Conservation (phyloP, 2,329 filamentous ascomycete genomes). For the Apiospora koreana region DNA sequence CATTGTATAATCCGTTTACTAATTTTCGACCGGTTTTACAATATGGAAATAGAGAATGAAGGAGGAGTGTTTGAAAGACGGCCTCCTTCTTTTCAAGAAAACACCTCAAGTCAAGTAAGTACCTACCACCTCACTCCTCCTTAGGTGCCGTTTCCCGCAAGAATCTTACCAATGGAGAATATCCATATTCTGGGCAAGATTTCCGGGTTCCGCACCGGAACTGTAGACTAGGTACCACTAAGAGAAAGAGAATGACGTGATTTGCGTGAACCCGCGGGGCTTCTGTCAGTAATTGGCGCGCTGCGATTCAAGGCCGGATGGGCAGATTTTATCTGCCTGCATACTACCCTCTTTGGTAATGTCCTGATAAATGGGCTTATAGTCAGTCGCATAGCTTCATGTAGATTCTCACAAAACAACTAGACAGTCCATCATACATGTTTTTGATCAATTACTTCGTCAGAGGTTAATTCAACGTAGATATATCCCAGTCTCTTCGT, state of each 20-base stretch:
- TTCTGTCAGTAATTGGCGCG: neutral
- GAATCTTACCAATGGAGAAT: neutral
- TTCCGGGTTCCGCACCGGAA: slow-evolving; percentile 1
- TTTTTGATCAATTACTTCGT: neutral
- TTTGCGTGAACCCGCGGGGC: slow-evolving; percentile 6
- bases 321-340: neutral
- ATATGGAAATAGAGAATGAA: neutral
- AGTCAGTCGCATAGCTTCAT: neutral
- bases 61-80: neutral
- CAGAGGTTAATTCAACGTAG: neutral
- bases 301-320: neutral
- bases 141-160: neutral
- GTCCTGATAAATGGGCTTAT: neutral
- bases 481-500: neutral
- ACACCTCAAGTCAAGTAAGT: neutral
- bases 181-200: neutral
- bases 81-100: neutral
- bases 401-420: no score
- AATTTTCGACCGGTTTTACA: neutral
- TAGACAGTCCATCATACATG: neutral
- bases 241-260: neutral
- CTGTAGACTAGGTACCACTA: slow-evolving; percentile 1
- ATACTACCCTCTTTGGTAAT: neutral
- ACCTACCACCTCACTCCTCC: neutral
- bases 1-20: neutral